Conservation (phyloP, 78 protist species). For the Monocercomonoides exilis region DNA sequence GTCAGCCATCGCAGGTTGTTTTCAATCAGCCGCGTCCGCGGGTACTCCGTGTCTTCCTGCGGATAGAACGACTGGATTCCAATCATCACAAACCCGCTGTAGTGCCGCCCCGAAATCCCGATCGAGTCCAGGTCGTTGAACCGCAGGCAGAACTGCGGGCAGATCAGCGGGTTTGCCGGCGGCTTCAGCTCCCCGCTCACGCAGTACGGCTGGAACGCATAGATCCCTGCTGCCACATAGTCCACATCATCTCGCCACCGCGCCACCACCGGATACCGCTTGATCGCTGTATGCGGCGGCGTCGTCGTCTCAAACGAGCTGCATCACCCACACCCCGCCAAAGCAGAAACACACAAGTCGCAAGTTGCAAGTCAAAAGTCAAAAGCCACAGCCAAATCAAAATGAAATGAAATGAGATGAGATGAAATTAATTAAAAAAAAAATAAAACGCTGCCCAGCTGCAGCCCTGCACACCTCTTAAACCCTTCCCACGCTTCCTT, state of each 20-base stretch:
- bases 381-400: too few species aligned
- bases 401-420: not conserved
- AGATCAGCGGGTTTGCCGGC: constrained; percentile 32
- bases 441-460: too few species aligned
- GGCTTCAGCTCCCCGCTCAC: constrained; percentile 33
- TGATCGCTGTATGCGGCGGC: constrained; percentile 24
- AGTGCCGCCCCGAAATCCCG: constrained; percentile 40
- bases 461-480: too few species aligned
- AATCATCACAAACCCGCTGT: constrained; percentile 33
- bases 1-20: constrained; percentile 30
- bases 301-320: not conserved
- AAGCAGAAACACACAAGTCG: too few species aligned
- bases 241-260: constrained; percentile 36
- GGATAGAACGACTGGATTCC: constrained; percentile 35
- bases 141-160: constrained; percentile 37
- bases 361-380: too few species aligned
- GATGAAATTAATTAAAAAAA: not conserved
- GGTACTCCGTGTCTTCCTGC: not conserved
- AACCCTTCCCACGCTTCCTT: constrained; percentile 25
- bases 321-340: too few species aligned
- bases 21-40: constrained; percentile 22
- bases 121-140: constrained; percentile 43
- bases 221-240: constrained; percentile 38
- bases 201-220: constrained; percentile 27
- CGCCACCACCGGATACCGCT: constrained; percentile 31